A percentile compares a stretch with the other conserved stretches of the same genome.
Evolutionary conservation across 106 monocot genomes (phyloP).

Genomic region (Cymbidium sinense): DNA sequence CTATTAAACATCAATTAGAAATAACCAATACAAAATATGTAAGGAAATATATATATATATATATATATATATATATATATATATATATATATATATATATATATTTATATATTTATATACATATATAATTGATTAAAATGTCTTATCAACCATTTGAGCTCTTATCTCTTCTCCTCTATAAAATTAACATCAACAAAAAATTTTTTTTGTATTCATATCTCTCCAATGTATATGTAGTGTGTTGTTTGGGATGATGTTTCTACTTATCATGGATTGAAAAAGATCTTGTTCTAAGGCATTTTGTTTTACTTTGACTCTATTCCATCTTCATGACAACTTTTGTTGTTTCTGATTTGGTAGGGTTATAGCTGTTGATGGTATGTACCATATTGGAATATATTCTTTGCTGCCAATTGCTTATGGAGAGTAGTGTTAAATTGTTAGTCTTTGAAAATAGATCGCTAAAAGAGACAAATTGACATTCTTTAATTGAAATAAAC

Average conservation of each 20-base stretch:
- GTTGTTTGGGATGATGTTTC: not conserved
- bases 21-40: too few species aligned
- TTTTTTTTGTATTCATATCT: not conserved
- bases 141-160: not conserved
- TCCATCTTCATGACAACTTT: not conserved
- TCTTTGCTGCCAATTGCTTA: conserved; percentile 71
- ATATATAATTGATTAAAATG: too few species aligned
- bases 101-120: too few species aligned
- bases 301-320: not conserved
- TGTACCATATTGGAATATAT: conserved; percentile 97
- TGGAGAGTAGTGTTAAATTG: conserved; percentile 99
- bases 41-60: too few species aligned
- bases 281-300: not conserved
- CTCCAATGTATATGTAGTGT: too few species aligned
- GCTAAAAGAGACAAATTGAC: too few species aligned
- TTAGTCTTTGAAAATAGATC: too few species aligned
- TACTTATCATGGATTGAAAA: not conserved
- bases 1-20: too few species aligned
- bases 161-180: not conserved
- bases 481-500: too few species aligned
- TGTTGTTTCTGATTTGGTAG: conserved; percentile 25
- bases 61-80: too few species aligned
- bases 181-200: not conserved
- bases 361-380: conserved; percentile 98
- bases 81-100: too few species aligned